Percentiles rank a stretch among this genome's conserved stretches.
Evolutionary conservation across 306 rosid genomes (phyloP).

Genomic region (Cucurbita ficifolia): DNA sequence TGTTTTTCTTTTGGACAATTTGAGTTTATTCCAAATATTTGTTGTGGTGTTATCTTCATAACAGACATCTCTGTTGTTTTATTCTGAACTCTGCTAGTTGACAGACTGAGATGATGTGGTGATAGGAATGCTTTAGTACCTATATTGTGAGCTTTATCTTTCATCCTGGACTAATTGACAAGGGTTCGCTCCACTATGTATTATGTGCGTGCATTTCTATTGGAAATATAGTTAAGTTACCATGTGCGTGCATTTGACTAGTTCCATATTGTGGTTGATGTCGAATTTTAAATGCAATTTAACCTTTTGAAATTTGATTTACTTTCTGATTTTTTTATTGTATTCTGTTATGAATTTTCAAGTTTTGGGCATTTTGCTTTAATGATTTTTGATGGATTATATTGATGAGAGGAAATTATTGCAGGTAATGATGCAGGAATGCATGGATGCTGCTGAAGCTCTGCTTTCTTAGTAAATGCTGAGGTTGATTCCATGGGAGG

Average conservation of each 20-base stretch:
- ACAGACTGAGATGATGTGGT: constrained; percentile 1
- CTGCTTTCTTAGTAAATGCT: constrained; percentile 93
- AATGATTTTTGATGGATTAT: constrained; percentile 12
- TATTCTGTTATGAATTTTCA: background rate
- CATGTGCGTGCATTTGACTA: background rate
- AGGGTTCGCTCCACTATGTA: background rate
- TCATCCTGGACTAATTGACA: background rate
- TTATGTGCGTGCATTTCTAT: background rate
- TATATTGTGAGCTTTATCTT: background rate
- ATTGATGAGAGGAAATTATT: constrained; percentile 30
- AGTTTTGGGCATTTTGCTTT: background rate
- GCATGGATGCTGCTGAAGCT: constrained; percentile 75
- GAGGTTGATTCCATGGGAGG: constrained; percentile 99
- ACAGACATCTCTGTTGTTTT: background rate
- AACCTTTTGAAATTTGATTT: background rate
- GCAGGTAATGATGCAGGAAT: constrained; percentile 48
- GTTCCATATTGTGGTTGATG: background rate
- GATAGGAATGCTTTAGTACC: background rate
- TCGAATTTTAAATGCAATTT: background rate
- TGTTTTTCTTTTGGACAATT: background rate
- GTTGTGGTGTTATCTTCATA: background rate
- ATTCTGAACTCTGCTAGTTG: background rate
- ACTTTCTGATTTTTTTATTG: background rate
- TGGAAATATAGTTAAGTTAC: background rate
- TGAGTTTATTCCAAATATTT: background rate